phyloP scores from a whole-genome alignment of 345 rosid species.

The Eutrema japonicum region DNA sequence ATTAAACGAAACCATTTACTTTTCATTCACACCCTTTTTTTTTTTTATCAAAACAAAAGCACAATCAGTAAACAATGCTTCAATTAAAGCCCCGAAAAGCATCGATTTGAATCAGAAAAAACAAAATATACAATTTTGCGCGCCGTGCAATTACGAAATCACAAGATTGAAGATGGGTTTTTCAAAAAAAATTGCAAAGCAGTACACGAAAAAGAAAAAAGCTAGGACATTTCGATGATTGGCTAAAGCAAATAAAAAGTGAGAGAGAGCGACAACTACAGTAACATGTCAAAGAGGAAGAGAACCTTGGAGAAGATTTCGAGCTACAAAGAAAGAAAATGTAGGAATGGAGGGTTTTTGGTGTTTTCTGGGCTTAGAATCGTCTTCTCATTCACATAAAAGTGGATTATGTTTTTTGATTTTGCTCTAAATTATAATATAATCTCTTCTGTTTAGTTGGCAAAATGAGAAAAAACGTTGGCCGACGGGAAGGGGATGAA shows the following conservation, averaged over 20 bases:
- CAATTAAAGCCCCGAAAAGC: background rate
- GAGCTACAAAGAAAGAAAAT: slow-evolving; percentile 14
- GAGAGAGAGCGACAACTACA: background rate
- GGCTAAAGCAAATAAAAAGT: background rate
- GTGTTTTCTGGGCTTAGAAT: slow-evolving; percentile 31
- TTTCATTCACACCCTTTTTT: background rate
- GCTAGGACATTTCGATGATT: slow-evolving; percentile 23
- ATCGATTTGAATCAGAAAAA: background rate
- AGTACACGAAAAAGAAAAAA: background rate
- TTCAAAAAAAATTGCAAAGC: background rate
- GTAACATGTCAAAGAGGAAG: slow-evolving; percentile 12
- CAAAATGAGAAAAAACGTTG: slow-evolving; percentile 8
- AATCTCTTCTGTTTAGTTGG: background rate
- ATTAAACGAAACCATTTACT: background rate
- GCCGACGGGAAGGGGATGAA: slow-evolving; percentile 17
- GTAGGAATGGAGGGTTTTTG: slow-evolving; percentile 22
- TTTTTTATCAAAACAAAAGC: background rate
- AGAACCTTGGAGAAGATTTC: slow-evolving; percentile 24
- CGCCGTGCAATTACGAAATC: background rate
- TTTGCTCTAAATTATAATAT: background rate
- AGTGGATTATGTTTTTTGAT: slow-evolving; percentile 23
- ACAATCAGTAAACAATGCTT: slow-evolving; percentile 15
- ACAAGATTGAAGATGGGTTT: slow-evolving; percentile 9
- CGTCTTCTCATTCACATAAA: slow-evolving; percentile 43
- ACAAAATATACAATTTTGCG: background rate